These are phyloP conservation scores for Pythium brassicae DNA, from an alignment of 352 stramenopile species.

Conservation along the genomic window DNA sequence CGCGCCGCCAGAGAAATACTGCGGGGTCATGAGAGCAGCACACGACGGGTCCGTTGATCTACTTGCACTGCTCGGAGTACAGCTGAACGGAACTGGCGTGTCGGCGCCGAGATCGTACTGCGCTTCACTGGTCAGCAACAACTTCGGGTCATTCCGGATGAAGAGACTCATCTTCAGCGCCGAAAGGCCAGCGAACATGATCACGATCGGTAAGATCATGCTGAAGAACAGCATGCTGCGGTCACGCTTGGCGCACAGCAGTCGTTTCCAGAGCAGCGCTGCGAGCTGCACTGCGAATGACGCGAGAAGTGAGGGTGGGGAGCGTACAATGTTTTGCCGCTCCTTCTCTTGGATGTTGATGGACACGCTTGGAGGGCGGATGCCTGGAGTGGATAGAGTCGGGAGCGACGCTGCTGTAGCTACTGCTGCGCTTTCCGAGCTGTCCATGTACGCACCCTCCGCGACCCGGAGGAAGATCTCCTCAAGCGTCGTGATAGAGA, in stretches of 20 bases:
- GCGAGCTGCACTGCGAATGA: conserved; percentile 42
- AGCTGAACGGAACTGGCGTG: conserved; percentile 49
- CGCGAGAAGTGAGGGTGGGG: neutral
- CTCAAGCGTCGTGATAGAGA: conserved; percentile 84
- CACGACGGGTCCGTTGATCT: conserved; percentile 13
- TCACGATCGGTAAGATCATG: conserved; percentile 53
- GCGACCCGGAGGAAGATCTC: conserved; percentile 90
- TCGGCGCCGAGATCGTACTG: conserved; percentile 26
- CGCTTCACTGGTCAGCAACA: conserved; percentile 23
- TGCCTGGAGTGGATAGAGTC: neutral
- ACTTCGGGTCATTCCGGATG: conserved; percentile 43
- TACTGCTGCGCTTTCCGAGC: neutral
- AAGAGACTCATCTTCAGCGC: conserved; percentile 50
- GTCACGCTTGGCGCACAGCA: conserved; percentile 51
- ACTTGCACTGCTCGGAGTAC: conserved; percentile 14
- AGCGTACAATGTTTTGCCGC: too few species aligned
- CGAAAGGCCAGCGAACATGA: conserved; percentile 65
- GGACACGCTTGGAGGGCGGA: neutral
- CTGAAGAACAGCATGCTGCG: conserved; percentile 72
- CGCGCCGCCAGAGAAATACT: conserved; percentile 20
- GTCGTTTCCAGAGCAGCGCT: conserved; percentile 56
- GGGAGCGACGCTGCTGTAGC: neutral
- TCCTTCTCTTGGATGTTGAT: neutral
- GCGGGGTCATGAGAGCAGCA: conserved; percentile 15
- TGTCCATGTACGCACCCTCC: conserved; percentile 14